These are phyloP conservation scores for Trichoderma asperelloides DNA, from an alignment of 495 filamentous ascomycete genomes.

Conservation along the genomic window DNA sequence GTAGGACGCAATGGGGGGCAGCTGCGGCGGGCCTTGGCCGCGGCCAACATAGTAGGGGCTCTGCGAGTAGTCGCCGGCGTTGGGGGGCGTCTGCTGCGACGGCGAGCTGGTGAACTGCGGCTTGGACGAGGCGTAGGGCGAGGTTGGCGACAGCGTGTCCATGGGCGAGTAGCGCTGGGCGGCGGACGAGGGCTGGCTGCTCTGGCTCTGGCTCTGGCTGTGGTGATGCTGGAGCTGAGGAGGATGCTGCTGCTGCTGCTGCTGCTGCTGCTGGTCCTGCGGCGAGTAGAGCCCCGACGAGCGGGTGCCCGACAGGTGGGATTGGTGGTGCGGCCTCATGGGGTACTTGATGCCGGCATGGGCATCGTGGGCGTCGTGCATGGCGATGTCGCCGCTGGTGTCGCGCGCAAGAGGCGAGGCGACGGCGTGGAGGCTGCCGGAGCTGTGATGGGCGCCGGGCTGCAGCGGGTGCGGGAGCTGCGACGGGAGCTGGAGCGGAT, in stretches of 20 bases:
- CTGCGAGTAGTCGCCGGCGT: slow-evolving; percentile 38
- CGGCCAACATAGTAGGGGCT: slow-evolving; percentile 40
- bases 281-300: slow-evolving; percentile 46
- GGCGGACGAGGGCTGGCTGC: slow-evolving; percentile 52
- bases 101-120: slow-evolving; percentile 33
- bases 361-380: slow-evolving; percentile 80
- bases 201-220: not conserved
- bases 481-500: slow-evolving; percentile 36
- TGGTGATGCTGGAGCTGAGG: not conserved
- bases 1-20: slow-evolving; percentile 64
- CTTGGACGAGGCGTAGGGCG: slow-evolving; percentile 36
- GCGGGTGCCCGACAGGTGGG: slow-evolving; percentile 41
- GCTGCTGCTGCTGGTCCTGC: slow-evolving; percentile 39
- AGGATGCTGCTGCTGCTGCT: not conserved
- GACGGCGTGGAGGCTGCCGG: slow-evolving; percentile 32
- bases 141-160: slow-evolving; percentile 60
- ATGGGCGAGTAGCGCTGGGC: slow-evolving; percentile 92
- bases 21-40: slow-evolving; percentile 23
- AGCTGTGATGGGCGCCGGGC: slow-evolving; percentile 14
- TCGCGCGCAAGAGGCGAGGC: slow-evolving; percentile 61
- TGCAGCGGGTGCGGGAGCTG: slow-evolving; percentile 46
- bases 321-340: slow-evolving; percentile 57
- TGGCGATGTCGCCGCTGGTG: slow-evolving; percentile 74
- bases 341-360: slow-evolving; percentile 70
- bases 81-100: slow-evolving; percentile 41